Evolutionary conservation across 139 green algal genomes (phyloP).

Genomic region (Auxenochlorella protothecoides): DNA sequence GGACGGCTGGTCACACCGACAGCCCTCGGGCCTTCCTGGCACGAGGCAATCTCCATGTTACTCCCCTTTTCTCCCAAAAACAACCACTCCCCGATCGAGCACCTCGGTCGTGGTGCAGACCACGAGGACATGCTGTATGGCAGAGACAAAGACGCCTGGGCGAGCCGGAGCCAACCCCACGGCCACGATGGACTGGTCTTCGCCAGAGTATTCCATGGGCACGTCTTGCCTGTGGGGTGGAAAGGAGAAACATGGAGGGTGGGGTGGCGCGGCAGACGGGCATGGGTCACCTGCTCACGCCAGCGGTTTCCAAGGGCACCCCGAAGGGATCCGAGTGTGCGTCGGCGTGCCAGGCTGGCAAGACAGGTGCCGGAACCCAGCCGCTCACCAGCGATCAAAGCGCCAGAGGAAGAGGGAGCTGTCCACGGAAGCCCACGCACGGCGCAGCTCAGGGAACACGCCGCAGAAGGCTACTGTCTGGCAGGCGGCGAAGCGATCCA

Average conservation of each 20-base stretch:
- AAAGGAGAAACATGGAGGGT: not conserved
- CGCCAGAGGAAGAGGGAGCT: constrained; percentile 87
- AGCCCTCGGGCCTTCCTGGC: not conserved
- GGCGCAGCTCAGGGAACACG: constrained; percentile 68
- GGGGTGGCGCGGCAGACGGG: not conserved
- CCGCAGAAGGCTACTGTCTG: constrained; percentile 83
- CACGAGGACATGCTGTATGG: constrained; percentile 81
- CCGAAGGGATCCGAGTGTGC: too few relatives aligned
- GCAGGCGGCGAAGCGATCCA: constrained; percentile 68
- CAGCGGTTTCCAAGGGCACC: too few relatives aligned
- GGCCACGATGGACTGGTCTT: constrained; percentile 83
- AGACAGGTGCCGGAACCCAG: too few relatives aligned
- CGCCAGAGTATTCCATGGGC: constrained; percentile 76
- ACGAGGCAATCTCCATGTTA: not conserved
- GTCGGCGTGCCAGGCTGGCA: too few relatives aligned
- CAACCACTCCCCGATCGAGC: not conserved
- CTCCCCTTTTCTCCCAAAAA: not conserved
- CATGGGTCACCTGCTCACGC: not conserved
- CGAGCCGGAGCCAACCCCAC: constrained; percentile 63
- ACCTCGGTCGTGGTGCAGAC: constrained; percentile 86
- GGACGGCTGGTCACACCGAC: too few relatives aligned
- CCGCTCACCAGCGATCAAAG: constrained; percentile 55
- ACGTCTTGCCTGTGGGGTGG: constrained; percentile 55
- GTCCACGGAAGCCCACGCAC: constrained; percentile 86
- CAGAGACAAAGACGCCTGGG: constrained; percentile 77